These are phyloP conservation scores for Gymnopilus junonius DNA, from an alignment of 768 basidiomycete species.

Conservation along the genomic window DNA sequence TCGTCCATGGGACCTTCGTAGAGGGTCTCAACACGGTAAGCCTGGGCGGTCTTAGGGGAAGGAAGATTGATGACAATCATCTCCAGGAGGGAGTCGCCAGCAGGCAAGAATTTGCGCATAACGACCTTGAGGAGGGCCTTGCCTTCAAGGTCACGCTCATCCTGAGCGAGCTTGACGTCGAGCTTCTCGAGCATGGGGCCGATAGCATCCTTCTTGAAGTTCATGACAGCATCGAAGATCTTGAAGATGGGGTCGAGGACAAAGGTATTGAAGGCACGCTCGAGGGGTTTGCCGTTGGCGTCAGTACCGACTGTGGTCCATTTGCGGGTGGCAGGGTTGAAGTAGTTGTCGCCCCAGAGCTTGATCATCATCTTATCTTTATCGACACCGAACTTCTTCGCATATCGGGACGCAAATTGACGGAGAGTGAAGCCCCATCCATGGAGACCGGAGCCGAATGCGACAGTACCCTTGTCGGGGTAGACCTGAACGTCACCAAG, in stretches of 20 bases:
- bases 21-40: constrained; percentile 98
- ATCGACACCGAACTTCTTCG: constrained; percentile 99
- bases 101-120: constrained; percentile 99
- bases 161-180: constrained; percentile 84
- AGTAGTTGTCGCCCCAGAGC: constrained; percentile 99
- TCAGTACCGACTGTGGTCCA: constrained; percentile 84
- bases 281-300: constrained; percentile 87
- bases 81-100: constrained; percentile 97
- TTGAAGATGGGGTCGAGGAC: constrained; percentile 99
- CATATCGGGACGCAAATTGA: constrained; percentile 92
- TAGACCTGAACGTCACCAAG: constrained; percentile 99
- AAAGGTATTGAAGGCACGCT: constrained; percentile 98
- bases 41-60: constrained; percentile 95
- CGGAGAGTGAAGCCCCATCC: constrained; percentile 99
- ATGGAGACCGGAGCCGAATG: constrained; percentile 99
- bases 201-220: constrained; percentile 95
- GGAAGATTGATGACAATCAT: constrained; percentile 99
- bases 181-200: constrained; percentile 92
- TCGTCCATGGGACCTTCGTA: constrained; percentile 99
- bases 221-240: constrained; percentile 98
- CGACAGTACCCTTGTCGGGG: constrained; percentile 97
- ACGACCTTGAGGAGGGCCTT: constrained; percentile 95
- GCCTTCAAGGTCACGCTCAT: constrained; percentile 93
- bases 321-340: constrained; percentile 96
- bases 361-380: constrained; percentile 98